Conservation (phyloP, 495 filamentous ascomycete genomes). For the Ascodesmis nigricans region DNA sequence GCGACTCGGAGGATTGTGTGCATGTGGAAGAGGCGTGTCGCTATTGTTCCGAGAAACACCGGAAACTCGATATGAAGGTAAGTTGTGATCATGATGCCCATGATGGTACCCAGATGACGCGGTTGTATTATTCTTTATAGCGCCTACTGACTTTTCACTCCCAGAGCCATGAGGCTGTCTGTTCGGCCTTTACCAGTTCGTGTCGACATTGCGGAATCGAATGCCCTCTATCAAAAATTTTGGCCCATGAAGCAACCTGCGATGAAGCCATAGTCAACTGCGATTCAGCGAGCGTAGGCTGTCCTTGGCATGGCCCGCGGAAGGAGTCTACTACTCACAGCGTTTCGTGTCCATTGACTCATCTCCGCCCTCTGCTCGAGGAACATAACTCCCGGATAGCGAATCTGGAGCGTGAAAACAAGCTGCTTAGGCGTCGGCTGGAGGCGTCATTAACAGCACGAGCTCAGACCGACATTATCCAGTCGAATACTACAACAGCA, state of each 20-base stretch:
- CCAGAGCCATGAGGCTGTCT: constrained; percentile 24
- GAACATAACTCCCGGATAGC: constrained; percentile 35
- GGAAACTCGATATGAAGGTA: constrained; percentile 38
- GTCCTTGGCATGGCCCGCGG: constrained; percentile 30
- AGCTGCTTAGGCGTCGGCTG: constrained; percentile 34
- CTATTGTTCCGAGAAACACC: constrained; percentile 31
- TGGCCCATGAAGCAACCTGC: constrained; percentile 31
- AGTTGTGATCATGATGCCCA: constrained; percentile 7
- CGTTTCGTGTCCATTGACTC: constrained; percentile 33
- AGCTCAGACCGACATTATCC: neutral
- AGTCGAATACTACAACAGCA: constrained; percentile 5
- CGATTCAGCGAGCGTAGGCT: constrained; percentile 34
- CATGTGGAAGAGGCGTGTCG: constrained; percentile 33
- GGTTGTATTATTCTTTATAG: neutral
- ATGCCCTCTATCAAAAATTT: constrained; percentile 29
- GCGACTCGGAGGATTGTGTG: constrained; percentile 31
- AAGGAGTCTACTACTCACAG: constrained; percentile 31
- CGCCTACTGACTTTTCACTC: neutral
- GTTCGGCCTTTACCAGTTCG: constrained; percentile 27
- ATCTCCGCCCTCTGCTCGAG: constrained; percentile 36
- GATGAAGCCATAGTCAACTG: constrained; percentile 33
- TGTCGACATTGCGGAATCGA: constrained; percentile 34
- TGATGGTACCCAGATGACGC: neutral
- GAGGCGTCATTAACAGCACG: constrained; percentile 27
- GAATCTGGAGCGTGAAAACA: constrained; percentile 33